Evolutionary conservation across 108 stramenopile genomes (phyloP).

Genomic region (Stephanodiscus triporus): DNA sequence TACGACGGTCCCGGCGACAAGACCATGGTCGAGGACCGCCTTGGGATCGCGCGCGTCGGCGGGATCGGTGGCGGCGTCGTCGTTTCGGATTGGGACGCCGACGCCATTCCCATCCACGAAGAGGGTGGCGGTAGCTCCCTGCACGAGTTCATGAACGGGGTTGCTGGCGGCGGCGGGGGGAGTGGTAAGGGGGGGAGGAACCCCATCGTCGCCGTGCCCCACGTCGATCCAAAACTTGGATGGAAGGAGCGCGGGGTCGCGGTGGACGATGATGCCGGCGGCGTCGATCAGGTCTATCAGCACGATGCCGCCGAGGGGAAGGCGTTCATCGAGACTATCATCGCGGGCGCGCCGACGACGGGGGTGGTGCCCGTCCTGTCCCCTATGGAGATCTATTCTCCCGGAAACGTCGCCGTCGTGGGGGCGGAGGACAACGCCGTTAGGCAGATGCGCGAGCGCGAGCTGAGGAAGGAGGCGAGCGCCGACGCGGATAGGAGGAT

Average conservation of each 20-base stretch:
- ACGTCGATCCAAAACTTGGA: constrained; percentile 16
- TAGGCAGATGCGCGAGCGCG: constrained; percentile 45
- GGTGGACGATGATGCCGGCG: not conserved
- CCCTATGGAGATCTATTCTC: constrained; percentile 36
- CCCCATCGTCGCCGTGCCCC: constrained; percentile 42
- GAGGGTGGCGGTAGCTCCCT: constrained; percentile 35
- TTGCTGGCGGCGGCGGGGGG: not conserved
- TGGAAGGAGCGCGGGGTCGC: constrained; percentile 5
- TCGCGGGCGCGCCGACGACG: not conserved
- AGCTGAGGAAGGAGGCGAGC: constrained; percentile 31
- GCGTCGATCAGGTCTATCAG: constrained; percentile 40
- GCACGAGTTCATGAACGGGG: constrained; percentile 44
- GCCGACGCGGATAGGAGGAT: constrained; percentile 24
- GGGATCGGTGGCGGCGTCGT: not conserved
- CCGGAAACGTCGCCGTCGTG: not conserved
- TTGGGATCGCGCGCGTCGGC: constrained; percentile 40
- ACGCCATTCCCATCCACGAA: constrained; percentile 15
- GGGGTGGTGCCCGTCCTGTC: constrained; percentile 23
- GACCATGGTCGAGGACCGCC: constrained; percentile 24
- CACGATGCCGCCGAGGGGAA: constrained; percentile 51
- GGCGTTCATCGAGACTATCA: constrained; percentile 42
- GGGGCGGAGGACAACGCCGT: constrained; percentile 35
- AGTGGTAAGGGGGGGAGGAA: constrained; percentile 17
- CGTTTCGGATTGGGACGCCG: constrained; percentile 19
- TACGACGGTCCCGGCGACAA: not conserved